A percentile compares a stretch with the other conserved stretches of the same genome.
Evolutionary conservation across 345 rosid species (phyloP).

Genomic region (Populus pruinosa): DNA sequence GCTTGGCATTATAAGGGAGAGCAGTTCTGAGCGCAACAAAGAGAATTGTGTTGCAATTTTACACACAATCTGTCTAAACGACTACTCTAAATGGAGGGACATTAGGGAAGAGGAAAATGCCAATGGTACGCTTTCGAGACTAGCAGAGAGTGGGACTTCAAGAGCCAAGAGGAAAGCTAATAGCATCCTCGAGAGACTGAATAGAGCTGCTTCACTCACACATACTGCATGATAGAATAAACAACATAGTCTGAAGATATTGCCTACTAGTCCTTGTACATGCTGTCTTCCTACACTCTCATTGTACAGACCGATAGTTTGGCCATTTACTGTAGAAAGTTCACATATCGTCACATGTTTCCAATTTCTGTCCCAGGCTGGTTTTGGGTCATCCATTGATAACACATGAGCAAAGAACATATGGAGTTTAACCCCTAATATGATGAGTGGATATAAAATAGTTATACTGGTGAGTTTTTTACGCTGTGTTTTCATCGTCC

Average conservation of each 20-base stretch:
- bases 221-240: slow-evolving; percentile 15
- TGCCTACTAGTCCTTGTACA: neutral
- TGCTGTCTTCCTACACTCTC: slow-evolving; percentile 2
- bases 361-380: slow-evolving; percentile 4
- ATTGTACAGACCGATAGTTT: slow-evolving; percentile 2
- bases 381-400: slow-evolving; percentile 20
- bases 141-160: slow-evolving; percentile 36
- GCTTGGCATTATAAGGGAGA: slow-evolving; percentile 43
- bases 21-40: slow-evolving; percentile 23
- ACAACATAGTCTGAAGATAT: neutral
- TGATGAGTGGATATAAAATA: slow-evolving; percentile 2
- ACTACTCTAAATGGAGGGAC: slow-evolving; percentile 14
- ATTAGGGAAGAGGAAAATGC: slow-evolving; percentile 37
- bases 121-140: slow-evolving; percentile 38
- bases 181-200: slow-evolving; percentile 36
- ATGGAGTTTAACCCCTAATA: neutral
- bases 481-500: neutral
- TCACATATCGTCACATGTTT: neutral
- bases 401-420: neutral
- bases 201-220: slow-evolving; percentile 19
- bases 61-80: slow-evolving; percentile 34
- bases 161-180: slow-evolving; percentile 58
- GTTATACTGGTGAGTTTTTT: neutral
- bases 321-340: slow-evolving; percentile 15
- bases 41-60: slow-evolving; percentile 54